Evolutionary conservation across 768 basidiomycete genomes (phyloP), one percentile per base, ranked within the genome.

Genomic region (Lactarius indigo): DNA sequence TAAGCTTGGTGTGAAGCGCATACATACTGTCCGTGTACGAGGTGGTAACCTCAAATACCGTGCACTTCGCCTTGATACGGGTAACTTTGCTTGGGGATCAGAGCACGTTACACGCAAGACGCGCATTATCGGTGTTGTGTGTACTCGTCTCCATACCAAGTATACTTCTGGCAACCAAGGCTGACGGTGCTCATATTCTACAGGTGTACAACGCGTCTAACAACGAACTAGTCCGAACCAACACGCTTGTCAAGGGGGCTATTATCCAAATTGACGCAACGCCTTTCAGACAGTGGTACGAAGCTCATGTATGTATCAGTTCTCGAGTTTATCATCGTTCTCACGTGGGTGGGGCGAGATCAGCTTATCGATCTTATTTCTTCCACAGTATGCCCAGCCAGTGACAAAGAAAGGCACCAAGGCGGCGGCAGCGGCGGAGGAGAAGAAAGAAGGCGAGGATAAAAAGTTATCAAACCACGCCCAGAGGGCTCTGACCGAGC

Each of bases 281-380:
- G 37, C 97, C 97, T 69, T 99, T 98, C 92, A 88, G 96, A 72
- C 96, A 98, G 83, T 98, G 96, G 96, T 99, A 98, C 77, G 97
- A 99, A 82, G 82, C 93, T 47, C 96, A 98, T 81, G 94, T 96
- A 79, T 73, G 94, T 88, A 10, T 33, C 20, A 59, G 30, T 17
- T 33, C 17, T 20, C 26, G 30, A 60, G 47, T 57, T 15, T 61
- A n/a, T 47, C 28, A 47, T 41, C 31, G 61, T 69, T 5, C 68
- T 64, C 5, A n/a, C 37, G 23, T 31, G 23, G 42, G 57, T 33
- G 35, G 44, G n/a, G 35, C 56, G 33, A 52, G 30, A n/a, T 69
- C 10, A 64, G 62, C 62, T 56, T 65, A 57, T 47, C 35, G 17
- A 44, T 67, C 9, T 37, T n/a, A 50, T 47, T 68, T 26, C 44